Percentiles rank a stretch among this genome's conserved stretches.
Evolutionary conservation across 1,284 basidiomycete species (phyloP).

Genomic region (Puccinia hordei): DNA sequence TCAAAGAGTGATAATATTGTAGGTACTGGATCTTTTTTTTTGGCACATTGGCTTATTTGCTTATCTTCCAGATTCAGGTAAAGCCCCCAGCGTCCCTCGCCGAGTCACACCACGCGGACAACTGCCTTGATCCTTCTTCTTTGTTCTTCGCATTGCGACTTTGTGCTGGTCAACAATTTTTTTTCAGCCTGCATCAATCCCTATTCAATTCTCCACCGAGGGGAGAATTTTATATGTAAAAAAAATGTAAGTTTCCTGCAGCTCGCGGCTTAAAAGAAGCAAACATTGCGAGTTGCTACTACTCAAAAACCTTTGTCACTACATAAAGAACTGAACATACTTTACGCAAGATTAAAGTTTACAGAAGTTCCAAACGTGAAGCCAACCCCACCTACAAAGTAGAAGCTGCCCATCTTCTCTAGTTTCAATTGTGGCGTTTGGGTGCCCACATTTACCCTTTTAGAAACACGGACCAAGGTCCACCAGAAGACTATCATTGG

Average conservation of each 20-base stretch:
- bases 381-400: background rate
- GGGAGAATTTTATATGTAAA: conserved; percentile 22
- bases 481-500: conserved; percentile 26
- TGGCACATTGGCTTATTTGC: conserved; percentile 19
- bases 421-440: conserved; percentile 38
- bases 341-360: conserved; percentile 28
- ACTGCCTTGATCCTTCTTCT: conserved; percentile 29
- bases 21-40: background rate
- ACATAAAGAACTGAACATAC: conserved; percentile 19
- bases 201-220: conserved; percentile 38
- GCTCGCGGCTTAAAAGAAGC: conserved; percentile 11
- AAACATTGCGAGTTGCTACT: conserved; percentile 6
- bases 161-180: conserved; percentile 14
- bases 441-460: conserved; percentile 18
- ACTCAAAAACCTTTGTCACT: background rate
- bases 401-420: background rate
- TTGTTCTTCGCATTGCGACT: conserved; percentile 19
- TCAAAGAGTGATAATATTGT: conserved; percentile 8
- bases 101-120: conserved; percentile 10
- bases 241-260: conserved; percentile 37
- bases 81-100: conserved; percentile 1
- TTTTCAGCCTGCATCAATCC: conserved; percentile 31
- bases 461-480: conserved; percentile 25
- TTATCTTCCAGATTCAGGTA: conserved; percentile 24
- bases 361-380: background rate